phyloP scores from a whole-genome alignment of 2,329 filamentous ascomycete species.

The Fusarium marasasianum region DNA sequence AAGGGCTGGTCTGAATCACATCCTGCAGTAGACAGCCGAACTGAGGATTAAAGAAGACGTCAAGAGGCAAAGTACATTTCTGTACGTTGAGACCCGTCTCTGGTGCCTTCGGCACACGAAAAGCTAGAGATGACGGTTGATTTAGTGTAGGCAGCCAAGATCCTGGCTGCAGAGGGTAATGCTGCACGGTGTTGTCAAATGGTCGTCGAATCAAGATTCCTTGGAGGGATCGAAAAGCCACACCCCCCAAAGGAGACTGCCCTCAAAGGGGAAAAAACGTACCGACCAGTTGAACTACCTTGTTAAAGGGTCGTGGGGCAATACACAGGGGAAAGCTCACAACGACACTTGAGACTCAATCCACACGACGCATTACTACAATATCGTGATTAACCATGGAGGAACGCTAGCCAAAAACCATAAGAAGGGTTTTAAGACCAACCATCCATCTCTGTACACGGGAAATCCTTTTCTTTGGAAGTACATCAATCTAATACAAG shows the following conservation, averaged over 20 bases:
- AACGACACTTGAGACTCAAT: slow-evolving; percentile 24
- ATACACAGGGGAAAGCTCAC: slow-evolving; percentile 18
- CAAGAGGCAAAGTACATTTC: slow-evolving; percentile 11
- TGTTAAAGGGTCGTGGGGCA: slow-evolving; percentile 37
- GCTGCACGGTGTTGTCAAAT: slow-evolving; percentile 36
- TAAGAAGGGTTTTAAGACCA: neutral
- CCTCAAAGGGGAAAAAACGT: slow-evolving; percentile 9
- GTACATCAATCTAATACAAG: neutral
- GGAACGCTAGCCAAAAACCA: neutral
- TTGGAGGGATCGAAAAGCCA: slow-evolving; percentile 27
- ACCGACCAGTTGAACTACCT: neutral
- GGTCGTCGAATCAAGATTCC: slow-evolving; percentile 45
- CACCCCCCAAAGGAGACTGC: slow-evolving; percentile 32
- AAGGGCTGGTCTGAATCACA: slow-evolving; percentile 22
- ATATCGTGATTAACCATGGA: neutral
- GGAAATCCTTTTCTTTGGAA: neutral
- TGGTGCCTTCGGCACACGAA: slow-evolving; percentile 6
- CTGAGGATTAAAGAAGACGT: slow-evolving; percentile 7
- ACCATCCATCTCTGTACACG: neutral
- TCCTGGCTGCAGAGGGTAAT: slow-evolving; percentile 26
- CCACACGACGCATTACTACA: neutral
- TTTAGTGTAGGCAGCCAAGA: slow-evolving; percentile 8
- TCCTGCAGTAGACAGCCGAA: slow-evolving; percentile 27
- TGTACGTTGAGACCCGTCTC: neutral
- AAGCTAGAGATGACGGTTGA: neutral